Evolutionary conservation across 2,329 filamentous ascomycete species (phyloP), one percentile per base, ranked within the genome.

Genomic region (Penicillium thymicola): DNA sequence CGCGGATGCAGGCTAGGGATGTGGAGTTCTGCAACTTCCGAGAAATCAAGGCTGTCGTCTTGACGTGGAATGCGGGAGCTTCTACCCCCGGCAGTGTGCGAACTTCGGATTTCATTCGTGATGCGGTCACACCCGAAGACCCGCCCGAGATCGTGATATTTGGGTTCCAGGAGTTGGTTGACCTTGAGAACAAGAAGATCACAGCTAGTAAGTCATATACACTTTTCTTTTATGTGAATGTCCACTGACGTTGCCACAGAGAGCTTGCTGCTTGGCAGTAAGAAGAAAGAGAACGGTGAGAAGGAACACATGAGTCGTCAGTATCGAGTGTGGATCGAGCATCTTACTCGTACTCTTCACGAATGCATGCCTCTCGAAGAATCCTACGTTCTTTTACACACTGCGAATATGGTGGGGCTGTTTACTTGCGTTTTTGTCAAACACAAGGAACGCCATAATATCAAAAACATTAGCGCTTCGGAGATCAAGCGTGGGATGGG

Each of bases 61-160:
- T 97, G 79, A 97, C 92, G 0, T 99, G 94, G 94, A 99, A 99
- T 71, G 93, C 92, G 1, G 94, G 94, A 1, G 94, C 94, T n/a
- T 88, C 89, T 16, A 96, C 94, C n/a, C 94, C 94, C 0, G 87
- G 86, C 57, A 89, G 87, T 67, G 78, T 97, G 34, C 84, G 89
- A 53, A 90, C 96, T 67, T 83, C 84, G 11, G 81, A 82, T 42
- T 97, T 97, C 72, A 89, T 97, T 68, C 85, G 86, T 62, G 85
- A 93, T 55, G 82, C 96, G 16, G 79, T 99, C 27, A 84, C 87
- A 61, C 84, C 83, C n/a, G 87, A 89, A 59, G 83, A 88, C 38
- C 86, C 89, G 8, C 91, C 94, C 0, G 94, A 97, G 65, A 92
- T 99, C 48, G 77, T 97, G 2, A 85, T 97, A 0, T 99, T 99